Base-by-base conservation (phyloP, 306 rosid genomes). In the Cicer pinnatifidum region DNA sequence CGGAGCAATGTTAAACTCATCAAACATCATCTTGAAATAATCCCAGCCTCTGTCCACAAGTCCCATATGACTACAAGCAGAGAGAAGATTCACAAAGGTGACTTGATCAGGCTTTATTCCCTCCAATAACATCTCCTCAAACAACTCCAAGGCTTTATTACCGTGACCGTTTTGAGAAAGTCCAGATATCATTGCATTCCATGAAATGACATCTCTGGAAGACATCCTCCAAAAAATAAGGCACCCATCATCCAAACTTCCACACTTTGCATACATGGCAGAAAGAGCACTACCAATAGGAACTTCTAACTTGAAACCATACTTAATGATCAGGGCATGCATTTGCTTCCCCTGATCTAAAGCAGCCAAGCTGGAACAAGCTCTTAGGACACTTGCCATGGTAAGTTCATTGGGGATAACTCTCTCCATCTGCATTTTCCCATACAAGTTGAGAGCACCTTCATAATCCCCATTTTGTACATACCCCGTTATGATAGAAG, bases 111-210 rank as follows among this genome's bases (percentile, higher is more conserved):
- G 98, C 57, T 85, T 72, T 47, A 86, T 81, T 6, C 86, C 88
- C 71, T 87, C 96, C 44, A 63, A 71, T 15, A 82, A 72, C 98
- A 93, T 90, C 86, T 90, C 76, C 79, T 86, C 89, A 40, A 93
- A 90, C 79, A 90, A 84, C 67, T 85, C 82, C 73, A 90, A 76
- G 59, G 97, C 97, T 62, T 90, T 86, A 6, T 3, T 54, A 6
- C 98, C 98, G 44, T 50, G 78, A 39, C 97, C 93, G 48, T 90
- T 93, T 73, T 90, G 93, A 73, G 97, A 85, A 80, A 90, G 85
- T 61, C 97, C 96, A 13, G 98, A 93, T 84, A 93, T 89, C 97
- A 93, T 93, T 71, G 93, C 97, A 78, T 93, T 93, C 93, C 90
- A 93, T 4, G 98, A 83, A 51, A 90, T 79, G 15, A 88, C 75